Evolutionary conservation across 1,139 yeast species (phyloP), one percentile per base, ranked within the genome.

Genomic region (Geotrichum candidum): DNA sequence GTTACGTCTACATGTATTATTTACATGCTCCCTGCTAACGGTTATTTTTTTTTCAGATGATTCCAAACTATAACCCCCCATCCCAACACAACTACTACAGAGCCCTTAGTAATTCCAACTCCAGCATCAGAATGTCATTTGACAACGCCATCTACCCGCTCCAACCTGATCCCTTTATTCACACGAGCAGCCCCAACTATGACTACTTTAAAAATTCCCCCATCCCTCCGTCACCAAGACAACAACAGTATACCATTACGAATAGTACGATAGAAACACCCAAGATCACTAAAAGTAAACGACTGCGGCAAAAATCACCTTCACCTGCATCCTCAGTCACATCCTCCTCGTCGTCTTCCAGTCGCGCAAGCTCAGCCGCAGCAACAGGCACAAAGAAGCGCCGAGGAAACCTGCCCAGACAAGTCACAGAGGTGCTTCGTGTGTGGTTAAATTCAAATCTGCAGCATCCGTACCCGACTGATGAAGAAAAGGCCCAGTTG

Each of bases 391-490:
- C 38, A 33, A 65, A 68, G 57, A 68, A 70, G 59, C 83, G 94
- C 52, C 81, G 96, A 58, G 85, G 85, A 64, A 92, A 92, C 73
- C 78, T 94, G 65, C 98, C 99, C 22, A 87, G 91, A 70, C 92
- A 87, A 67, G 92, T 96, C 1, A 92, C 97, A 2, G 85, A 84
- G 66, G 85, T 90, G 27, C 78, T 94, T 65, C 82, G 94, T 65
- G 82, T 82, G 65, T 94, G 99, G 99, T 80, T 92, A 60, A 82
- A 87, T 68, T 86, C 86, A 58, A 96, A 94, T 73, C 77, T 91
- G 67, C 87, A 88, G 68, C 96, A 92, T 72, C 99, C 99, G 18
- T 92, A 92, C 73, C 99, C 99, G 5, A 89, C 91, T 65, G 89
- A 92, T 59, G 87, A 88, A 66, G 97, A 92, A 71, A 94, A 94